Percentiles rank a stretch among this genome's conserved stretches.
Conservation (phyloP, 75 land plant species). For the Sequoiadendron giganteum region DNA sequence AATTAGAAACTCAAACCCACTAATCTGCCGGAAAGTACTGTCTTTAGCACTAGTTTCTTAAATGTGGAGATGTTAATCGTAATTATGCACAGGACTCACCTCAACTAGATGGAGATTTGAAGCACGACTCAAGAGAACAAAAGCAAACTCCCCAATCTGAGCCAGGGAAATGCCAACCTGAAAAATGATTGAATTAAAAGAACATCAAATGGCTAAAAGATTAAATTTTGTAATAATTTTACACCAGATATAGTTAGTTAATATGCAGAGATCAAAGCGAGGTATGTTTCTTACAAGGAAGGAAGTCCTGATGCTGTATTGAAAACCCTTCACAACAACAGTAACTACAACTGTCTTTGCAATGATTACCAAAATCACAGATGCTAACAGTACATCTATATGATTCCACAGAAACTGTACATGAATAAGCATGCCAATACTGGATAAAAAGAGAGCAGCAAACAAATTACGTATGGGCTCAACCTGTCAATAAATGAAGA, state of each 20-base stretch:
- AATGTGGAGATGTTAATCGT: not conserved
- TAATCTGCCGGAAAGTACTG: not conserved
- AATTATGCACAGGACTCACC: slow-evolving; percentile 31
- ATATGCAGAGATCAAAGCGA: not conserved
- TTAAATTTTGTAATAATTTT: not conserved
- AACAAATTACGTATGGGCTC: slow-evolving; percentile 98
- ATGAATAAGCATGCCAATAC: slow-evolving; percentile 99
- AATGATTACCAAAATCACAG: slow-evolving; percentile 88
- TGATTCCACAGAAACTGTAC: slow-evolving; percentile 96
- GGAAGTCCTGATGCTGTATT: slow-evolving; percentile 85
- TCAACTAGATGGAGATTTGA: slow-evolving; percentile 94
- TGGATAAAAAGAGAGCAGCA: slow-evolving; percentile 95
- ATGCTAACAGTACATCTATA: slow-evolving; percentile 93
- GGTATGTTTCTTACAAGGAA: slow-evolving; percentile 62
- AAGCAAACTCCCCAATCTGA: slow-evolving; percentile 99
- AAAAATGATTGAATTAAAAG: slow-evolving; percentile 14
- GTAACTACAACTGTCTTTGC: slow-evolving; percentile 84
- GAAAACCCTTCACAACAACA: slow-evolving; percentile 83
- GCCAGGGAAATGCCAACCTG: slow-evolving; percentile 99
- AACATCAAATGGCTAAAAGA: not conserved
- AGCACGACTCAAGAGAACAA: slow-evolving; percentile 98
- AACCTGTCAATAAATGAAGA: slow-evolving; percentile 52
- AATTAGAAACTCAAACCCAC: not conserved
- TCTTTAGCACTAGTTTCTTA: not conserved
- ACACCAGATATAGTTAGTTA: not conserved